phyloP scores from a whole-genome alignment of 139 green algal species.

The Tetradesmus obliquus region DNA sequence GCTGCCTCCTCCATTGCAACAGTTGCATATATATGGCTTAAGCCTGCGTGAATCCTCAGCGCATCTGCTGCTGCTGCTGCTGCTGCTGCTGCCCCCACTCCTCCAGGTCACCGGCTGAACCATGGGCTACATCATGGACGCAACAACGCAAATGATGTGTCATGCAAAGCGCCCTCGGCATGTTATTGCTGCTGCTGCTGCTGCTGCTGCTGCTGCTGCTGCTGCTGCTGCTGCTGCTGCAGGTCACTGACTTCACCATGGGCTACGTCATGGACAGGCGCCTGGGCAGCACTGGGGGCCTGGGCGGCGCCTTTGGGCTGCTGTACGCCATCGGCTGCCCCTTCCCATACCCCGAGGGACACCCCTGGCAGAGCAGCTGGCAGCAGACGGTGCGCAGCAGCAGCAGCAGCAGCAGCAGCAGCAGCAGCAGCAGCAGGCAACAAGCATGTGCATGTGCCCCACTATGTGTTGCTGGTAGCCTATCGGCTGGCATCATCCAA shows the following conservation, averaged over 20 bases:
- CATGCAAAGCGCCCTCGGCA: neutral
- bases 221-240: neutral
- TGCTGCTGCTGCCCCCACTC: too few species aligned
- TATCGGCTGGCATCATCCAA: too few species aligned
- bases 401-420: neutral
- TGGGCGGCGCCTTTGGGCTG: slow-evolving; percentile 72
- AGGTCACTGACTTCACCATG: slow-evolving; percentile 48
- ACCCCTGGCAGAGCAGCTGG: slow-evolving; percentile 43
- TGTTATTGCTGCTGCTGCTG: too few species aligned
- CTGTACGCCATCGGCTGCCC: slow-evolving; percentile 61
- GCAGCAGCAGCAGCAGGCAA: too few species aligned
- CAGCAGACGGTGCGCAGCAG: slow-evolving; percentile 40
- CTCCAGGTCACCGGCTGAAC: too few species aligned
- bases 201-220: neutral
- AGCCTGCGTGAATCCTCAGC: too few species aligned
- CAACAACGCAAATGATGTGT: neutral
- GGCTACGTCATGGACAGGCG: slow-evolving; percentile 42
- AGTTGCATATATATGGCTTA: too few species aligned
- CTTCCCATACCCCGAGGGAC: slow-evolving; percentile 55
- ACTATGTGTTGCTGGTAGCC: too few species aligned
- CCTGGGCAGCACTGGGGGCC: slow-evolving; percentile 64
- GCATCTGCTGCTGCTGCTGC: too few species aligned
- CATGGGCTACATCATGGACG: too few species aligned
- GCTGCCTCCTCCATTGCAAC: too few species aligned
- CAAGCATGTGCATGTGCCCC: too few species aligned